Evolutionary conservation across 2,329 filamentous ascomycete species (phyloP).

Genomic region (Cryphonectria japonica): DNA sequence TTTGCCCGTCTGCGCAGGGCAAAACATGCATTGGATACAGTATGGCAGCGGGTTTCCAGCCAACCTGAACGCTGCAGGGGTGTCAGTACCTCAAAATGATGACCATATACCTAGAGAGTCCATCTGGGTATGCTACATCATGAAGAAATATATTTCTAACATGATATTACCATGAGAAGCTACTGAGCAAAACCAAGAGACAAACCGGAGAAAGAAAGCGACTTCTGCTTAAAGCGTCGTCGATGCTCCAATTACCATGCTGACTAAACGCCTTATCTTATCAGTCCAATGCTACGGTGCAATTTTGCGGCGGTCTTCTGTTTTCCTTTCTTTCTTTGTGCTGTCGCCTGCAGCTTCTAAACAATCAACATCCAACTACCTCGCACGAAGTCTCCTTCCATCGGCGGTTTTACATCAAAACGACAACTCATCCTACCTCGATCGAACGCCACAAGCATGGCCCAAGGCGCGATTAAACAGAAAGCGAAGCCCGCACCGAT

Average conservation of each 20-base stretch:
- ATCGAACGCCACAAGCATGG: conserved; percentile 44
- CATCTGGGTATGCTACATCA: not conserved
- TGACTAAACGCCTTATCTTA: conserved; percentile 3
- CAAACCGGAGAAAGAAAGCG: not conserved
- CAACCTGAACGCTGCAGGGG: not conserved
- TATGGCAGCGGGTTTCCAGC: too few relatives aligned
- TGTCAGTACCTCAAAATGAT: not conserved
- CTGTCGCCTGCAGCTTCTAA: not conserved
- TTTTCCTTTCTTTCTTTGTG: not conserved
- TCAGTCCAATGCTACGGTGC: not conserved
- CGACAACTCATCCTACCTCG: not conserved
- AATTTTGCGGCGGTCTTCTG: not conserved
- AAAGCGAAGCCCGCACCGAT: conserved; percentile 46
- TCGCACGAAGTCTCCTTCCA: not conserved
- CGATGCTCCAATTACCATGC: not conserved
- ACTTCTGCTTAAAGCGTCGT: not conserved
- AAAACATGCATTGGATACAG: too few relatives aligned
- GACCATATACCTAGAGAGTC: not conserved
- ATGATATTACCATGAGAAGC: not conserved
- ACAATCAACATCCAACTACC: not conserved
- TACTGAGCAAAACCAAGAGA: not conserved
- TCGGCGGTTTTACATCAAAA: not conserved
- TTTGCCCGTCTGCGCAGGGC: too few relatives aligned
- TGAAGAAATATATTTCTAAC: not conserved
- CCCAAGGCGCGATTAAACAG: conserved; percentile 58